Conservation (phyloP, 1,284 basidiomycete species). For the Trametes versicolor region DNA sequence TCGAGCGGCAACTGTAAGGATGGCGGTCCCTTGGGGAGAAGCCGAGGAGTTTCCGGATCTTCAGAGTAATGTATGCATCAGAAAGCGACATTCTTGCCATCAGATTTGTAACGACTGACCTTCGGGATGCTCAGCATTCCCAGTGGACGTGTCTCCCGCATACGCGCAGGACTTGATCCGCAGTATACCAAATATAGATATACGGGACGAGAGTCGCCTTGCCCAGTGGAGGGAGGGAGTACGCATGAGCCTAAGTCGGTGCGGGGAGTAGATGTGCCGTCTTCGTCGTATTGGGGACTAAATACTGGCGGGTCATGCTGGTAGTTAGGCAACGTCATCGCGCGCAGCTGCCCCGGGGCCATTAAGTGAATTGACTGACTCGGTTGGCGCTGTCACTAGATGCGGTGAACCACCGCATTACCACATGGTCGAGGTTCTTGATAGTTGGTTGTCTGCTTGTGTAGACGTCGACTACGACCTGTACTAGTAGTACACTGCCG, state of each 20-base stretch:
- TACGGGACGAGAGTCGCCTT: neutral
- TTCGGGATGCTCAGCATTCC: neutral
- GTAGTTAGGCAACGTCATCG: neutral
- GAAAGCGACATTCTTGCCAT: neutral
- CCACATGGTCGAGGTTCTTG: too few relatives aligned
- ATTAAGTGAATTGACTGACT: too few relatives aligned
- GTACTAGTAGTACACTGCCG: too few relatives aligned
- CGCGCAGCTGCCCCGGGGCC: neutral
- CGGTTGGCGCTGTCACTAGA: too few relatives aligned
- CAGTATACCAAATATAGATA: neutral
- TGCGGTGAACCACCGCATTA: too few relatives aligned
- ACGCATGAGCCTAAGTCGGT: neutral
- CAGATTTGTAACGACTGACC: neutral
- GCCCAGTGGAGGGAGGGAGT: neutral
- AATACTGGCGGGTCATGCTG: neutral
- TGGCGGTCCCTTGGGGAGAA: neutral
- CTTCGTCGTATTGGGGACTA: neutral
- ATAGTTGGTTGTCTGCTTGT: too few relatives aligned
- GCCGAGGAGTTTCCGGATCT: neutral
- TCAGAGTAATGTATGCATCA: neutral
- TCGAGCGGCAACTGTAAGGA: conserved; percentile 15
- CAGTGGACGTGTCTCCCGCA: neutral
- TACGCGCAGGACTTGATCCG: neutral
- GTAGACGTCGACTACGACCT: too few relatives aligned
- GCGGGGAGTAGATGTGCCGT: neutral